Conservation (phyloP, 192 early-diverging fungal species). For the Mortierella hygrophila region DNA sequence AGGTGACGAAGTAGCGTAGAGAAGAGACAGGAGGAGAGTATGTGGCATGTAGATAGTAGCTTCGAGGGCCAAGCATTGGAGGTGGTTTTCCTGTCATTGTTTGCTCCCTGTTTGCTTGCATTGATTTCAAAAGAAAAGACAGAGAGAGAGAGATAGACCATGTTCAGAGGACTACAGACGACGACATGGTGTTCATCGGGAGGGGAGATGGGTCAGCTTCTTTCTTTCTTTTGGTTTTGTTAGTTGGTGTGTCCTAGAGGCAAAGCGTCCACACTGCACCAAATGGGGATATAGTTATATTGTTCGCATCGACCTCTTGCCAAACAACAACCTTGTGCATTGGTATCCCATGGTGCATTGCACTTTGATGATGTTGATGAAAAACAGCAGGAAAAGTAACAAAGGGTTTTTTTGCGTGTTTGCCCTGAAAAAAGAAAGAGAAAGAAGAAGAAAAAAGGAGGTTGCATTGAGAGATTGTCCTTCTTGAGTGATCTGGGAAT, state of each 20-base stretch:
- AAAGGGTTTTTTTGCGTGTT: too few relatives aligned
- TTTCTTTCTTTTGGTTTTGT: not conserved
- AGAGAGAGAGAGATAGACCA: not conserved
- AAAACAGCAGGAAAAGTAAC: too few relatives aligned
- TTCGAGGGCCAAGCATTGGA: not conserved
- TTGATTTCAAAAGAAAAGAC: not conserved
- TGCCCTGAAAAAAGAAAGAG: too few relatives aligned
- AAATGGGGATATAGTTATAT: not conserved
- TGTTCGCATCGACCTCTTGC: too few relatives aligned
- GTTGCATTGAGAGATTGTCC: too few relatives aligned
- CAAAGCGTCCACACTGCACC: not conserved
- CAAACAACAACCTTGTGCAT: too few relatives aligned
- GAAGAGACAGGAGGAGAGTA: not conserved
- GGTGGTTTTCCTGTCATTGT: not conserved
- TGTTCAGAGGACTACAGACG: not conserved
- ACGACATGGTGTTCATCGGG: not conserved
- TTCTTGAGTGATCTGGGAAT: not conserved
- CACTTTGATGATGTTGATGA: too few relatives aligned
- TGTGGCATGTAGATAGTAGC: not conserved
- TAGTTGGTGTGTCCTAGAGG: not conserved
- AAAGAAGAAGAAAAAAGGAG: too few relatives aligned
- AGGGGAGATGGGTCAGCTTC: not conserved
- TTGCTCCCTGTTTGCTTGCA: not conserved
- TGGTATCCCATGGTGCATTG: too few relatives aligned
- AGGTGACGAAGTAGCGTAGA: not conserved